Percentiles rank a stretch among this genome's conserved stretches.
These are phyloP conservation scores for Epichloe festucae DNA, from an alignment of 2,329 filamentous ascomycete genomes.

Conservation along the genomic window DNA sequence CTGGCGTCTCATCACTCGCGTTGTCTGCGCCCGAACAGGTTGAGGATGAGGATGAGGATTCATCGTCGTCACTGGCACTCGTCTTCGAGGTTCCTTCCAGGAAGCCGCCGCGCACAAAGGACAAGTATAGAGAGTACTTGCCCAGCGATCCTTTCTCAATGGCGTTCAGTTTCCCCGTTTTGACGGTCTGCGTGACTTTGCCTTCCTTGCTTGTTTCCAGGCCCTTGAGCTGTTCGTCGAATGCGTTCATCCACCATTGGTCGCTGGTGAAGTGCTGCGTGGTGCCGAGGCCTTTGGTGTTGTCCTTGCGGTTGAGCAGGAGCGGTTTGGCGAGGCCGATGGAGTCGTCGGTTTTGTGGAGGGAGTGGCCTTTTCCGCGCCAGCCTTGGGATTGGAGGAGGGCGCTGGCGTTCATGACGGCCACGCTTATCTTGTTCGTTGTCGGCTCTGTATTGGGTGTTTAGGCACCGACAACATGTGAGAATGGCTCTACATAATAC, in stretches of 20 bases:
- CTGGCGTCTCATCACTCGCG: constrained; percentile 17
- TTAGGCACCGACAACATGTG: neutral
- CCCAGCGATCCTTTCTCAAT: constrained; percentile 38
- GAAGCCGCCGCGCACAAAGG: constrained; percentile 72
- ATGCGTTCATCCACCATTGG: constrained; percentile 95
- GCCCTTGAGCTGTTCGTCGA: constrained; percentile 78
- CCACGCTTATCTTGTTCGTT: neutral
- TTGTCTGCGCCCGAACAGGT: constrained; percentile 9
- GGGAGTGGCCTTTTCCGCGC: constrained; percentile 76
- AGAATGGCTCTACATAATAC: neutral
- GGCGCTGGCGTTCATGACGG: constrained; percentile 66
- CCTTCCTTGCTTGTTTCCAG: constrained; percentile 52
- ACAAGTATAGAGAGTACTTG: constrained; percentile 61
- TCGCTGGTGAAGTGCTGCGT: constrained; percentile 57
- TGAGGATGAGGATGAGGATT: neutral
- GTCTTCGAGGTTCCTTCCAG: constrained; percentile 55
- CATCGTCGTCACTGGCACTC: constrained; percentile 10
- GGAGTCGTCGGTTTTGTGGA: constrained; percentile 59
- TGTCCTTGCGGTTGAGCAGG: constrained; percentile 68
- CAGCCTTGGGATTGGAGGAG: constrained; percentile 80
- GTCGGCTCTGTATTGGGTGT: neutral
- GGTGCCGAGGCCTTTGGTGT: constrained; percentile 69
- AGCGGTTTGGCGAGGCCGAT: constrained; percentile 75
- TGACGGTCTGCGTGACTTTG: constrained; percentile 42
- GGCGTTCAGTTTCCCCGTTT: constrained; percentile 40